phyloP scores from a whole-genome alignment of 768 basidiomycete species.

The Lyophyllum shimeji region DNA sequence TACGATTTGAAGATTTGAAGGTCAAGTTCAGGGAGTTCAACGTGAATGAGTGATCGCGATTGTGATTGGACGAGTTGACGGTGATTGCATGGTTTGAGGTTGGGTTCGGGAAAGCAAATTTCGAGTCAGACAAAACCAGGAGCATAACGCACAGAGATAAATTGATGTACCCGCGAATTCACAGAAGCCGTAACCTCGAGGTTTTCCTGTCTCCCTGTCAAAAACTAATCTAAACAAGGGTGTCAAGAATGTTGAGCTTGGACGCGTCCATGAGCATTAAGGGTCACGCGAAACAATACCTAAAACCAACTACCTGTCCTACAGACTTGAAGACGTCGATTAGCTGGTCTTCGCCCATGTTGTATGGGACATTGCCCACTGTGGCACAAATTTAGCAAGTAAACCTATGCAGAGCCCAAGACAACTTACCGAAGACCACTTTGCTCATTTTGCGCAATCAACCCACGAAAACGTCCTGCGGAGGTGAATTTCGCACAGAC shows the following conservation, averaged over 20 bases:
- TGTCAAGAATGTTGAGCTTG: slow-evolving; percentile 10
- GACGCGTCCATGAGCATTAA: slow-evolving; percentile 1
- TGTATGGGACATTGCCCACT: slow-evolving; percentile 90
- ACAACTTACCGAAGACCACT: slow-evolving; percentile 65
- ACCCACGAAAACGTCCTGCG: background rate
- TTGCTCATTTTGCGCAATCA: slow-evolving; percentile 58
- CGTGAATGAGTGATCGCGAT: background rate
- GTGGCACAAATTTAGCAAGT: slow-evolving; percentile 22
- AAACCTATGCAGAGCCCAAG: background rate
- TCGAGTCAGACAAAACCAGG: slow-evolving; percentile 35
- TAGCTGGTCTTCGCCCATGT: slow-evolving; percentile 86
- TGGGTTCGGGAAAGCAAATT: slow-evolving; percentile 20
- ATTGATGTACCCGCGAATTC: slow-evolving; percentile 82
- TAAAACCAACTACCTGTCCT: slow-evolving; percentile 86
- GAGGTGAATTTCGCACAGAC: background rate
- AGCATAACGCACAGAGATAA: slow-evolving; percentile 26
- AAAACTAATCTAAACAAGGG: slow-evolving; percentile 66
- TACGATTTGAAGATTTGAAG: background rate
- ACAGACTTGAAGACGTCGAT: slow-evolving; percentile 89
- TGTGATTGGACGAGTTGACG: slow-evolving; percentile 1
- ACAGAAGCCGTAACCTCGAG: slow-evolving; percentile 92
- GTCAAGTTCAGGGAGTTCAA: background rate
- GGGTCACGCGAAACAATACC: slow-evolving; percentile 41
- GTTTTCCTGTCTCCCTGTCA: slow-evolving; percentile 92
- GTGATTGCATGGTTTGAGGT: slow-evolving; percentile 12